Percentiles rank a stretch among this genome's conserved stretches.
phyloP scores from a whole-genome alignment of 441 rosid species.

The Bocquillonia castaneifolia region DNA sequence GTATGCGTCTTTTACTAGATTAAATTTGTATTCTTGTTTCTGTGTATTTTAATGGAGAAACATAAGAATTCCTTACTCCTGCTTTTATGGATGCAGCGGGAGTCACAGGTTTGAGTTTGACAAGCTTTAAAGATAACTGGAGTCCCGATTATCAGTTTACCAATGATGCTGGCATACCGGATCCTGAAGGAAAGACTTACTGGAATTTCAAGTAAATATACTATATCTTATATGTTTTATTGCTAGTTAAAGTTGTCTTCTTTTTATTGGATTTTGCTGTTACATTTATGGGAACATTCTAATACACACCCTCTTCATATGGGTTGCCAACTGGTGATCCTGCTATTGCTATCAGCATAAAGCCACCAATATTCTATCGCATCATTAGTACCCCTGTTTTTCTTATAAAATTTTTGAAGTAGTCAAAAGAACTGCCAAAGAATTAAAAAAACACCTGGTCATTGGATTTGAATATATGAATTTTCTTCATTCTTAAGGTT shows the following conservation, averaged over 20 bases:
- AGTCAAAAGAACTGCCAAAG: too few species aligned
- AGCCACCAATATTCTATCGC: background rate
- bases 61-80: constrained; percentile 9
- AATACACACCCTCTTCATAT: background rate
- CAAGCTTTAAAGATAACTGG: constrained; percentile 86
- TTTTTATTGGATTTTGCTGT: background rate
- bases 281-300: too few species aligned
- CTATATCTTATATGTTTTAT: constrained; percentile 9
- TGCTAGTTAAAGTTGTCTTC: constrained; percentile 8
- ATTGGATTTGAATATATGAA: constrained; percentile 2
- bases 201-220: constrained; percentile 81
- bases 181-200: constrained; percentile 54
- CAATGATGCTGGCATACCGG: constrained; percentile 86
- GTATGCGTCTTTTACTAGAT: background rate
- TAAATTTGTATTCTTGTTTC: background rate
- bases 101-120: constrained; percentile 65
- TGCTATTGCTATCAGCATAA: background rate
- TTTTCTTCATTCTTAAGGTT: background rate
- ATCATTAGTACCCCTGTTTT: background rate
- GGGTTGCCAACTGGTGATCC: background rate
- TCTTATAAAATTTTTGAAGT: too few species aligned
- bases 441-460: background rate
- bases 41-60: constrained; percentile 1
- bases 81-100: constrained; percentile 57
- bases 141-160: constrained; percentile 75